Base-by-base conservation (phyloP, 179 eudicot genomes). In the Silene coronaria region DNA sequence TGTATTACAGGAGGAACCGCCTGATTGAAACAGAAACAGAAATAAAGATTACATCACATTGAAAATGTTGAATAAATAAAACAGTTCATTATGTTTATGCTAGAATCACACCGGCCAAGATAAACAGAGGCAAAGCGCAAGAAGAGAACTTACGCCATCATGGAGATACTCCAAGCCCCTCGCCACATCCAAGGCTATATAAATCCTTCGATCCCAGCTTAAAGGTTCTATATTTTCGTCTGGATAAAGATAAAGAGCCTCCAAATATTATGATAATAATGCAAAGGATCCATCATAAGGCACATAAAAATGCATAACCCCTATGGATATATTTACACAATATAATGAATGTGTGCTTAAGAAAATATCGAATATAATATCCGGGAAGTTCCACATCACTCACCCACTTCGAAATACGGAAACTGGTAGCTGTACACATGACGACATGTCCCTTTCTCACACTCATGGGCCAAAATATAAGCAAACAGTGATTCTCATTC, bases 131-230 rank as follows among this genome's bases (percentile, higher is more conserved):
- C 10, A 4, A 32, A 75, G 19, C 32, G 13, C 16, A 19, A 57
- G 64, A 11, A n/a, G 3, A 53, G 9, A 8, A 76, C 78, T 77
- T 85, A 92, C 99, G 81, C 99, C 99, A 74, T 92, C 99, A 80
- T 95, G 99, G 80, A 95, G 99, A 85, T 95, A 95, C 76, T 95
- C 99, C 86, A 95, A 82, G 57, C 97, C 99, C 80, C 97, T 89
- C 28, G 97, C 90, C 48, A 95, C 96, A 85, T 95, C 99, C 65
- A 95, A 83, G 42, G 97, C 97, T 80, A 89, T 85, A 88, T 89
- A 86, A 70, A 92, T 90, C 81, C 97, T 87, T 75, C 87, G 82
- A 72, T 85, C 89, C 99, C 99, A 95, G 78, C 84, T 87, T 80
- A 92, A 82, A 6, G 85, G 81, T 71, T 84, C 86, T 72, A 80